phyloP scores from a whole-genome alignment of 2,329 filamentous ascomycete genomes.

The Ciborinia camelliae region DNA sequence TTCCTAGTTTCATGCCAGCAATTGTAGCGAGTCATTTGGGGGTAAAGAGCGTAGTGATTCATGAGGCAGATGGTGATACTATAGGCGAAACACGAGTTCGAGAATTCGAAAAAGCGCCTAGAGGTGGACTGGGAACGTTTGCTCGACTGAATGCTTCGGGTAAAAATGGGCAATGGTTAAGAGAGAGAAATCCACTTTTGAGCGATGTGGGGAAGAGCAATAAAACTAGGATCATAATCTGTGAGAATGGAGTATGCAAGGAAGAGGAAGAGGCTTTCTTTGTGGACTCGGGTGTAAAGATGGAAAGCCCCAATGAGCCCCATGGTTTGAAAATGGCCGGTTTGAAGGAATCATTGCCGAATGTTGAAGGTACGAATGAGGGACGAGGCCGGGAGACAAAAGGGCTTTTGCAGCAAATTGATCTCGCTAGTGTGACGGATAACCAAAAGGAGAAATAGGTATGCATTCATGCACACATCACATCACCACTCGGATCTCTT shows the following conservation, averaged over 20 bases:
- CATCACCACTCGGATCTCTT: too few species aligned
- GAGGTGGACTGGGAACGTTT: conserved; percentile 32
- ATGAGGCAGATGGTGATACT: conserved; percentile 27
- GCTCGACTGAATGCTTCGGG: conserved; percentile 28
- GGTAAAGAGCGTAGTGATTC: conserved; percentile 55
- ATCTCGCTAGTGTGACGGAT: background rate
- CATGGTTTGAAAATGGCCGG: background rate
- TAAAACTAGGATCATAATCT: conserved; percentile 45
- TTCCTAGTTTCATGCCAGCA: conserved; percentile 72
- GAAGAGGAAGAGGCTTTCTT: conserved; percentile 36
- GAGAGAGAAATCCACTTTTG: conserved; percentile 46
- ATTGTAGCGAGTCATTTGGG: conserved; percentile 72
- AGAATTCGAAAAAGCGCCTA: conserved; percentile 35
- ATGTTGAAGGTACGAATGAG: background rate
- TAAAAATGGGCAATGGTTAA: conserved; percentile 44
- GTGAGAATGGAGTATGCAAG: conserved; percentile 45
- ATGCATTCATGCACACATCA: background rate
- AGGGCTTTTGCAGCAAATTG: background rate
- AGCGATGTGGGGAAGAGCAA: conserved; percentile 36
- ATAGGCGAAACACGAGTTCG: conserved; percentile 34
- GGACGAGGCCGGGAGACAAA: background rate
- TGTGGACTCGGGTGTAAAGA: conserved; percentile 8
- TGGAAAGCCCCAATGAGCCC: background rate
- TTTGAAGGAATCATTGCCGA: background rate
- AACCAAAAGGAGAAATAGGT: background rate